These are phyloP conservation scores for Pseudocercospora fijiensis DNA, from an alignment of 2,329 filamentous ascomycete species.

Conservation along the genomic window DNA sequence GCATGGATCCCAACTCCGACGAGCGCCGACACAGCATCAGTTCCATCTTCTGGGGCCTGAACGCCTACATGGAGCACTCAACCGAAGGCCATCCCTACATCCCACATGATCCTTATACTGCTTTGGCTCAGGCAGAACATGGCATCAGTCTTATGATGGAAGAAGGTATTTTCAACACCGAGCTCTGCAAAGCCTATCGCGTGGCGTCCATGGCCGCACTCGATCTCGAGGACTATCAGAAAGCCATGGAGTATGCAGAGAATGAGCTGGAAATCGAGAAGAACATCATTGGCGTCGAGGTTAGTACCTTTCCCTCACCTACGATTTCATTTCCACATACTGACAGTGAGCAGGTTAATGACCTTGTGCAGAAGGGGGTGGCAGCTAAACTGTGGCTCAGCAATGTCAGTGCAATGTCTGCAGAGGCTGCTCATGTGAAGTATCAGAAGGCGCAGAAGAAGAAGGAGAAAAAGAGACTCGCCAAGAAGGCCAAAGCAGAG, in stretches of 20 bases:
- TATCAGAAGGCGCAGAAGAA: background rate
- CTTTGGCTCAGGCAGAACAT: conserved; percentile 23
- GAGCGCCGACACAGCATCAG: conserved; percentile 18
- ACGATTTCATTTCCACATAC: background rate
- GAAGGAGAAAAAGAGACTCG: conserved; percentile 1
- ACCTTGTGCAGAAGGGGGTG: conserved; percentile 15
- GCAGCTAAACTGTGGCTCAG: conserved; percentile 19
- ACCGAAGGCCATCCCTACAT: conserved; percentile 14
- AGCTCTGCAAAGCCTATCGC: conserved; percentile 31
- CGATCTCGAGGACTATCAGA: conserved; percentile 14
- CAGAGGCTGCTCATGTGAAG: background rate
- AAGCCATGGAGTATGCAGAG: conserved; percentile 21
- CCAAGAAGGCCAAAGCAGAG: conserved; percentile 3
- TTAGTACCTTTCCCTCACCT: background rate
- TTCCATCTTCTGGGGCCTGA: conserved; percentile 21
- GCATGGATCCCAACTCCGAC: conserved; percentile 26
- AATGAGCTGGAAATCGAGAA: conserved; percentile 33
- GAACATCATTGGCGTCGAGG: conserved; percentile 24
- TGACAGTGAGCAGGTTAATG: conserved; percentile 20
- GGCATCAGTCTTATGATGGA: conserved; percentile 89
- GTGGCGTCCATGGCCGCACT: conserved; percentile 23
- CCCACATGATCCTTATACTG: conserved; percentile 12
- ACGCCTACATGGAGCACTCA: conserved; percentile 15
- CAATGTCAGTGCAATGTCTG: background rate
- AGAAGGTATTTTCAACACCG: conserved; percentile 64